Percentiles rank a stretch among this genome's conserved stretches.
Evolutionary conservation across 164 flowering plant genomes (phyloP).

Genomic region (Saururus chinensis): DNA sequence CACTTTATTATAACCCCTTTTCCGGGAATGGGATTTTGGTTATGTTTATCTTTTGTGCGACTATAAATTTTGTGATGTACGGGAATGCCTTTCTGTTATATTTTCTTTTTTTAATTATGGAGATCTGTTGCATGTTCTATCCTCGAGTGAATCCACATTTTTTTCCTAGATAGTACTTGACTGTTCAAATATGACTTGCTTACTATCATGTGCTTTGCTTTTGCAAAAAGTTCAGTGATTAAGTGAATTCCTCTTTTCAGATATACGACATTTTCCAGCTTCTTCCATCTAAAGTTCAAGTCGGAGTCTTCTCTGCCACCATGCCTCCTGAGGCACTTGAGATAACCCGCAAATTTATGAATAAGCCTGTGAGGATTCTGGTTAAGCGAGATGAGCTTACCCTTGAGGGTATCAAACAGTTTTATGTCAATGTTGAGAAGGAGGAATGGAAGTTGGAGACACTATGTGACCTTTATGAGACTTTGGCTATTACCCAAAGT

Average conservation of each 20-base stretch:
- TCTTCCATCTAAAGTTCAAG: slow-evolving; percentile 48
- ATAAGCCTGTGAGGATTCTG: slow-evolving; percentile 60
- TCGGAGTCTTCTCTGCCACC: slow-evolving; percentile 62
- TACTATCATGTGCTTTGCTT: too few relatives aligned
- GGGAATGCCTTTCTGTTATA: too few relatives aligned
- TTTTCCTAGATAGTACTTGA: too few relatives aligned
- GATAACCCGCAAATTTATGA: slow-evolving; percentile 61
- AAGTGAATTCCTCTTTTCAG: slow-evolving; percentile 13
- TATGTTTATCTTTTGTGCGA: too few relatives aligned
- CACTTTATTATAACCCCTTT: too few relatives aligned
- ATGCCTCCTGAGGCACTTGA: slow-evolving; percentile 74
- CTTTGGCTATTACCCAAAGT: slow-evolving; percentile 82
- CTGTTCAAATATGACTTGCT: too few relatives aligned
- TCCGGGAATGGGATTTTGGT: too few relatives aligned
- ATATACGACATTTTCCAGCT: slow-evolving; percentile 62
- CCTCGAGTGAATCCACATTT: too few relatives aligned
- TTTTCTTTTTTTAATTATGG: too few relatives aligned
- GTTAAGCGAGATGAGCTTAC: slow-evolving; percentile 69
- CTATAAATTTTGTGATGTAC: too few relatives aligned
- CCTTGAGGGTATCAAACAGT: slow-evolving; percentile 88
- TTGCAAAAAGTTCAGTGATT: too few relatives aligned
- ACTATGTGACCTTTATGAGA: slow-evolving; percentile 76
- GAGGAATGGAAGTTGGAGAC: slow-evolving; percentile 87
- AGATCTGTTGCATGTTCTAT: too few relatives aligned
- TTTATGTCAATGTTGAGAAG: slow-evolving; percentile 71